phyloP scores from a whole-genome alignment of 179 eudicot species.

The Carnegiea gigantea region DNA sequence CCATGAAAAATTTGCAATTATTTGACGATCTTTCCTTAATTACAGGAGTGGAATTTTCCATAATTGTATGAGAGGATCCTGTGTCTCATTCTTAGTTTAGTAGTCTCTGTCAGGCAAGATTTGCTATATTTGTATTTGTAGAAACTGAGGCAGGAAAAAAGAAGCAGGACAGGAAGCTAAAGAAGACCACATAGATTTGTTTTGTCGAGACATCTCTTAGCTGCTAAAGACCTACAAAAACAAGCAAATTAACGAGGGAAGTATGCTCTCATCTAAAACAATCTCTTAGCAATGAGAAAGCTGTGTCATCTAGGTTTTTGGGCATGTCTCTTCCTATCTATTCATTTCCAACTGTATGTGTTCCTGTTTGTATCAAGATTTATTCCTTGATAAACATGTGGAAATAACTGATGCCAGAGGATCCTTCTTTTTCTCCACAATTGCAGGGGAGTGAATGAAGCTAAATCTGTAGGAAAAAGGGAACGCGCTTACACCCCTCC shows the following conservation, averaged over 20 bases:
- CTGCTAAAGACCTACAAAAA: not conserved
- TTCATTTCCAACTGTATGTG: not conserved
- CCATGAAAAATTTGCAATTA: not conserved
- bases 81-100: not conserved
- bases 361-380: not conserved
- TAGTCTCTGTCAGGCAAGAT: not conserved
- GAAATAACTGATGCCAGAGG: not conserved
- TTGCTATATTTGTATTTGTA: not conserved
- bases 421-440: not conserved
- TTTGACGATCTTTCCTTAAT: not conserved
- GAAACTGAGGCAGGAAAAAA: not conserved
- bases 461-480: not conserved
- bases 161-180: not conserved
- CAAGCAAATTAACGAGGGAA: not conserved
- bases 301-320: not conserved
- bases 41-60: not conserved
- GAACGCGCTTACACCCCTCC: constrained; percentile 52
- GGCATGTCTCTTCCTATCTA: not conserved
- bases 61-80: not conserved
- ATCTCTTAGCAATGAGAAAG: not conserved
- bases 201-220: not conserved
- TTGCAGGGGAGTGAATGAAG: not conserved
- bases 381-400: no score
- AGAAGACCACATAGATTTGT: not conserved
- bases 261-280: not conserved